A percentile compares a stretch with the other conserved stretches of the same genome.
Evolutionary conservation across 1,139 yeast genomes (phyloP).

Genomic region (Pichia sp.): DNA sequence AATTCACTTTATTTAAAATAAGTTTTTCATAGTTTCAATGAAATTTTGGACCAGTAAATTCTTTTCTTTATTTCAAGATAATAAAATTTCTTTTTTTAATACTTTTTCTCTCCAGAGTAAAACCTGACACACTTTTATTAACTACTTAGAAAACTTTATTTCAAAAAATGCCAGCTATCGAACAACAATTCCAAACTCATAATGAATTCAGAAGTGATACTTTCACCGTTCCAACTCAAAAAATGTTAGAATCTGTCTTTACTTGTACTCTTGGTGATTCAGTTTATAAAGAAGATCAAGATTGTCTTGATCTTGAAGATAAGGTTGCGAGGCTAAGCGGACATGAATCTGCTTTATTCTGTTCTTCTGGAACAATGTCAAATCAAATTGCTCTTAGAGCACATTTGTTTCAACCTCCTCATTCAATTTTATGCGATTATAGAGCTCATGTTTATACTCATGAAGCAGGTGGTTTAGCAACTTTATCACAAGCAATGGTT

Average conservation of each 20-base stretch:
- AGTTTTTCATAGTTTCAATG: too few species aligned
- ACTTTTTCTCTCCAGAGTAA: too few species aligned
- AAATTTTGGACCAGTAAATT: too few species aligned
- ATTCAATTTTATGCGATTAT: constrained; percentile 75
- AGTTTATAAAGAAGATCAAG: constrained; percentile 77
- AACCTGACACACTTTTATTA: too few species aligned
- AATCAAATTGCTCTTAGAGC: constrained; percentile 83
- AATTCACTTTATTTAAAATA: too few species aligned
- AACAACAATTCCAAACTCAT: constrained; percentile 19
- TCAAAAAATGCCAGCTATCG: not conserved
- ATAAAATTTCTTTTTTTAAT: too few species aligned
- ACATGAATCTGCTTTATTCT: constrained; percentile 75
- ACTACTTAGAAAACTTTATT: too few species aligned
- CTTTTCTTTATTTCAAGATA: too few species aligned
- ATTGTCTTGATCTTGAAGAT: constrained; percentile 59
- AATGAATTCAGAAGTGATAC: constrained; percentile 73
- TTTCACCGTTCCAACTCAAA: constrained; percentile 81
- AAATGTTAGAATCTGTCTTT: constrained; percentile 62
- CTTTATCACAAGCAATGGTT: constrained; percentile 89
- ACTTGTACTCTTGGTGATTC: constrained; percentile 75
- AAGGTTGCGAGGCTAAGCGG: constrained; percentile 69
- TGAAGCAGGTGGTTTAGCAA: constrained; percentile 90
- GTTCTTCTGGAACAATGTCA: constrained; percentile 86
- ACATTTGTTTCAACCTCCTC: constrained; percentile 79
- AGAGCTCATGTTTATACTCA: constrained; percentile 77